Base-by-base conservation (phyloP, 306 rosid genomes). In the Rubus idaeus region DNA sequence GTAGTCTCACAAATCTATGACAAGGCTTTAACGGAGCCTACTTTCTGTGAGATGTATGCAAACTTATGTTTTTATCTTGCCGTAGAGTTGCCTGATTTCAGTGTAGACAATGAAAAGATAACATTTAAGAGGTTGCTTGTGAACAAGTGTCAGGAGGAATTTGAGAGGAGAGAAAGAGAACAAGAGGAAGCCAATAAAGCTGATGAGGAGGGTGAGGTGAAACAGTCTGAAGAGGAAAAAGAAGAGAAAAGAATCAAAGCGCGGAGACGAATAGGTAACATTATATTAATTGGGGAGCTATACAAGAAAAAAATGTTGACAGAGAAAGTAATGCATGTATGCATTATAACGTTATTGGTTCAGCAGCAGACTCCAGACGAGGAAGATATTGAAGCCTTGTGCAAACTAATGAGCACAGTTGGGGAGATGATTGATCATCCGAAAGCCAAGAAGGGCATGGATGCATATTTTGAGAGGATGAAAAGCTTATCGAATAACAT, bases 41-140 rank as follows among this genome's bases (percentile, higher is more conserved):
- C 98, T 70, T 96, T 96, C 80, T 96, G 99, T 89, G 99, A 96
- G 86, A 93, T 93, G 99, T 96, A 96, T 75, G 99, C 99, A 60
- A 85, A 96, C 64, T 96, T 96, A 88, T 96, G 99, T 78, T 81
- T 5, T 6, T 87, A 91, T 86, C 90, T 96, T 76, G 90, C 99
- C 70, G 70, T 84, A 73, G 99, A 85, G 79, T 82, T 96, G 71
- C 98, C 96, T 61, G 97, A 91, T 84, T 85, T 96, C 39, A 83
- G 89, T 49, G 94, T 88, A 76, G 91, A 88, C 86, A 88, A 88
- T 75, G 93, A 91, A 79, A 96, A 93, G 87, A 86, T 96, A 73
- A 96, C 98, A 51, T 93, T 96, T 47, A 96, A 88, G 89, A 93
- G 98, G 78, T 86, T 91, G 80, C 83, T 96, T 56, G 86, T 96